Percentiles rank a stretch among this genome's conserved stretches.
These are phyloP conservation scores for Posidonia australis DNA, from an alignment of 106 monocot species.

Conservation along the genomic window DNA sequence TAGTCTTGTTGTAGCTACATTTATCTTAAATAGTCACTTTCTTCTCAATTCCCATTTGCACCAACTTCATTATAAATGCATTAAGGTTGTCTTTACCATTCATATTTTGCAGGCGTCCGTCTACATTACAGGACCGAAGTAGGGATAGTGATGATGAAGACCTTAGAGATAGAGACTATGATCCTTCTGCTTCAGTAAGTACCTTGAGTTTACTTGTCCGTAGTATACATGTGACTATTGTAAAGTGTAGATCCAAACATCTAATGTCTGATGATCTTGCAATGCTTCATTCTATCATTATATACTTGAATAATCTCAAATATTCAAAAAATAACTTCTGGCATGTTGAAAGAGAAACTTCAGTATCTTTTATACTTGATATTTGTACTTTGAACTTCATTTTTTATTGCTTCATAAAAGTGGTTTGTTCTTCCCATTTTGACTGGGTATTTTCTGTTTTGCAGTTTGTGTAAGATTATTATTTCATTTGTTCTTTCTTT, in stretches of 20 bases:
- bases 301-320: too few species aligned
- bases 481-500: too few species aligned
- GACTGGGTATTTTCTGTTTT: too few species aligned
- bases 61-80: neutral
- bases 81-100: neutral
- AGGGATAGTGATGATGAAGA: slow-evolving; percentile 82
- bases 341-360: neutral
- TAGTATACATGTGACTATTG: neutral
- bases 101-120: slow-evolving; percentile 43
- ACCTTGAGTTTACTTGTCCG: slow-evolving; percentile 45
- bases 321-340: too few species aligned
- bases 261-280: too few species aligned
- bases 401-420: too few species aligned
- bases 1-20: too few species aligned
- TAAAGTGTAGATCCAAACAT: neutral
- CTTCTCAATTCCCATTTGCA: neutral
- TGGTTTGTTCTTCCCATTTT: too few species aligned
- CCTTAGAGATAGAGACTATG: slow-evolving; percentile 63
- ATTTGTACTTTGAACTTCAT: neutral
- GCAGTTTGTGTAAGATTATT: too few species aligned
- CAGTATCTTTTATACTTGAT: neutral
- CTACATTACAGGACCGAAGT: slow-evolving; percentile 45
- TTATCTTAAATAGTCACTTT: too few species aligned
- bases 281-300: too few species aligned
- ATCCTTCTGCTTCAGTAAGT: slow-evolving; percentile 66